phyloP scores from a whole-genome alignment of 148 eudicot genomes.

The Agrostemma githago region DNA sequence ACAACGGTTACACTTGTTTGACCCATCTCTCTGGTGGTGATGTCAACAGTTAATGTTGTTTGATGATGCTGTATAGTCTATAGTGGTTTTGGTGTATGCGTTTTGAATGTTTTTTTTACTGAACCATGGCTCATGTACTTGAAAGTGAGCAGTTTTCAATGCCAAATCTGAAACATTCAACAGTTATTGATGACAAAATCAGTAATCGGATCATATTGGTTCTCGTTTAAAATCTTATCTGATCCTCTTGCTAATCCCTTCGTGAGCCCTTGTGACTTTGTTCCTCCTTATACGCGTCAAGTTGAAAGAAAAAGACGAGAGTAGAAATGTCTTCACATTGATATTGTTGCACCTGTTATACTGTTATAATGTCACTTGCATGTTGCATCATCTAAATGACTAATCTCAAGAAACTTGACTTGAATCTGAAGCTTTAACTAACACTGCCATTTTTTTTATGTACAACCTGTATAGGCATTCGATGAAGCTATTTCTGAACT shows the following conservation, averaged over 20 bases:
- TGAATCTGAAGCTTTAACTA: neutral
- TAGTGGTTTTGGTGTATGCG: neutral
- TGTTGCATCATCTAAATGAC: neutral
- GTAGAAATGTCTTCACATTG: neutral
- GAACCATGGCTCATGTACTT: neutral
- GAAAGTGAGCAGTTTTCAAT: neutral
- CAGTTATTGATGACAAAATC: neutral
- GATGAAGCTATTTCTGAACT: constrained; percentile 71
- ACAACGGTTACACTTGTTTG: too few species aligned
- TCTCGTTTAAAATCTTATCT: neutral
- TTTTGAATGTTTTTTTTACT: neutral
- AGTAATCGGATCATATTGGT: neutral
- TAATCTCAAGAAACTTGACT: neutral
- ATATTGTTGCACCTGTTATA: neutral
- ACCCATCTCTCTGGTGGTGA: neutral
- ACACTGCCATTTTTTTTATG: neutral
- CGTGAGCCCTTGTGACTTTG: too few species aligned
- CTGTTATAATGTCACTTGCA: neutral
- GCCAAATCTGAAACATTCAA: neutral
- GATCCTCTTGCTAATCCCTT: neutral
- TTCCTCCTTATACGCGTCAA: neutral
- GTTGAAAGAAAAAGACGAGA: too few species aligned
- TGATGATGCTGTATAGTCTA: neutral
- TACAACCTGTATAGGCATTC: constrained; percentile 40
- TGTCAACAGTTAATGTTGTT: neutral